Percentiles rank a stretch among this genome's conserved stretches.
phyloP scores from a whole-genome alignment of 225 moss, liverwort and hornwort genomes.

The Asterella californica region DNA sequence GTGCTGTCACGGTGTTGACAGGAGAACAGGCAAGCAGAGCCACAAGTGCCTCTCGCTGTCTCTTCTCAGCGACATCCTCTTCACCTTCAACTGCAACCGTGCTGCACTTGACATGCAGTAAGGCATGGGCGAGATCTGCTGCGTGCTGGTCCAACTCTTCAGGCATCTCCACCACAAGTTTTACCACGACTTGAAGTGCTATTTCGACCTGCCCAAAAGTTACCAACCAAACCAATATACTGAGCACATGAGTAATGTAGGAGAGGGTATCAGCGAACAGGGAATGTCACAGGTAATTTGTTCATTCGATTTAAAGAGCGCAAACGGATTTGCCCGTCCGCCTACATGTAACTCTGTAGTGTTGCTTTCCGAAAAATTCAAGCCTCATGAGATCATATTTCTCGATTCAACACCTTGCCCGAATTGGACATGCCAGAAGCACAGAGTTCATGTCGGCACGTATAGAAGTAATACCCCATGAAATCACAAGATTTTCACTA shows the following conservation, averaged over 20 bases:
- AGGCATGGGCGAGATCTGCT: conserved; percentile 74
- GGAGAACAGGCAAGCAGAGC: conserved; percentile 82
- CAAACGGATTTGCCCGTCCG: neutral
- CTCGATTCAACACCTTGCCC: neutral
- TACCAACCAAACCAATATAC: neutral
- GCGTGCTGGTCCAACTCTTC: conserved; percentile 72
- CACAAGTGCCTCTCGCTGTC: conserved; percentile 67
- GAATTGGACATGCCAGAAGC: neutral
- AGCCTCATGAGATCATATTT: neutral
- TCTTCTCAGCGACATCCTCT: conserved; percentile 70
- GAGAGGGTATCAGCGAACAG: neutral
- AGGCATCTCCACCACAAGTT: conserved; percentile 70
- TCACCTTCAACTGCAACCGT: conserved; percentile 73
- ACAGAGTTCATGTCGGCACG: neutral
- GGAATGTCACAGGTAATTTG: neutral
- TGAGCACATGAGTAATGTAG: neutral
- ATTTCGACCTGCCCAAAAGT: conserved; percentile 61
- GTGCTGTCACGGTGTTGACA: conserved; percentile 57
- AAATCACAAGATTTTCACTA: neutral
- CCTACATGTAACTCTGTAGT: neutral
- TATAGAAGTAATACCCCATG: neutral
- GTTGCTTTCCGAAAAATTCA: no score
- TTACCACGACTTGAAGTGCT: conserved; percentile 69
- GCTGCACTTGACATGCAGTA: conserved; percentile 81
- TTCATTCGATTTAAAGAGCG: neutral